Evolutionary conservation across 2,329 filamentous ascomycete genomes (phyloP), one percentile per base, ranked within the genome.

Genomic region (Aspergillus tamarii): DNA sequence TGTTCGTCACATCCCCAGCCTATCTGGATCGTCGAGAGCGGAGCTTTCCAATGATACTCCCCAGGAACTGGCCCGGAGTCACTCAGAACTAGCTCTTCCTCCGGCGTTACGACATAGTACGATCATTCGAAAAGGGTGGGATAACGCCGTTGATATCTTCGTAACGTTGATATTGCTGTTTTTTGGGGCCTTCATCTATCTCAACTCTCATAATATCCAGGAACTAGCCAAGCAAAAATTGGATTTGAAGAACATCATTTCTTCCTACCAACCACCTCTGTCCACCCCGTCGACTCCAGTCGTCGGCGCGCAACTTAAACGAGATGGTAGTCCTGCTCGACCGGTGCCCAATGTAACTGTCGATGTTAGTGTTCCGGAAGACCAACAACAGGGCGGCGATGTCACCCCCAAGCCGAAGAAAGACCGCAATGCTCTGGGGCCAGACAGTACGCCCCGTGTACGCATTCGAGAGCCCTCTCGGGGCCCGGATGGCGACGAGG

Each of bases 121-220:
- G 16, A 81, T 82, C 36, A 81, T 82, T 43, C 78, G 78, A 55
- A 81, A 80, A 59, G 76, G 80, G n/a, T 79, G 77, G 74, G 80
- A 81, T 59, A 82, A 82, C 61, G 77, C 76, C 0, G 68, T 77
- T 14, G 80, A 82, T 63, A 81, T 82, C 56, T 73, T 81, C 8
- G 78, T 82, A 12, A 76, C 77, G 0, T 66, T 81, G 28, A 66
- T 82, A 8, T 64, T 81, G 11, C 60, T 80, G 11, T 74, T 81
- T 50, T 74, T 82, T 46, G 76, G 76, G 9, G 74, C 76, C 0
- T 81, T 82, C 57, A 70, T 82, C 23, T 81, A 80, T 57, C 75
- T 81, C 66, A 82, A 82, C 60, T 77, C 76, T 12, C 72, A 78
- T 43, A 73, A 79, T 64, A 69, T 80, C 19, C 74, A 79, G 65